Conservation (phyloP, 129 eudicot species). For the Tanacetum coccineum region DNA sequence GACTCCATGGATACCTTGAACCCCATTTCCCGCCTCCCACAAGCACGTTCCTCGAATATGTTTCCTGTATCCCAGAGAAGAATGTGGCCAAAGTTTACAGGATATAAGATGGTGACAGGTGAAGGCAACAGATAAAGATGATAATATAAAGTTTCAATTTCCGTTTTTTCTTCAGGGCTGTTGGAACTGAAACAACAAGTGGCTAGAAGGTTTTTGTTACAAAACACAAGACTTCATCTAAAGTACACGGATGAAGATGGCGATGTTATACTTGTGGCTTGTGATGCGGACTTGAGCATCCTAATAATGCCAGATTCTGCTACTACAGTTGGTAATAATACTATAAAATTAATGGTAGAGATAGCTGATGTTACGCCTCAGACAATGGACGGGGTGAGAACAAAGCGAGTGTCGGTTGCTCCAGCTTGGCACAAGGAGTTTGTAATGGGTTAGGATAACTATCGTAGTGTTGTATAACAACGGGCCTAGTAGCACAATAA, state of each 20-base stretch:
- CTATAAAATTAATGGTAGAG: too few relatives aligned
- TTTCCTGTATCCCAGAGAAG: not conserved
- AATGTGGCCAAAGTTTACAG: not conserved
- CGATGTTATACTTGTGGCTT: constrained; percentile 13
- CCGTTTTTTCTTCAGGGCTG: constrained; percentile 21
- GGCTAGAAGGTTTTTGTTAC: constrained; percentile 25
- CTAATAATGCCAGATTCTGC: too few relatives aligned
- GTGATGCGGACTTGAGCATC: constrained; percentile 9
- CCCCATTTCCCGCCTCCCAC: too few relatives aligned
- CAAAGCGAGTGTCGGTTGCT: too few relatives aligned
- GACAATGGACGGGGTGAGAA: too few relatives aligned
- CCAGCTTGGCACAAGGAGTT: too few relatives aligned
- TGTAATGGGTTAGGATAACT: too few relatives aligned
- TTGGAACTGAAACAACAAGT: constrained; percentile 27
- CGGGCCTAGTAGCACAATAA: too few relatives aligned
- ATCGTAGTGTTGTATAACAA: too few relatives aligned
- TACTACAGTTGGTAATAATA: too few relatives aligned
- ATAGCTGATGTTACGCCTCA: too few relatives aligned
- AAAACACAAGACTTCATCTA: constrained; percentile 8
- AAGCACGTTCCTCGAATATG: not conserved
- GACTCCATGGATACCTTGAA: not conserved
- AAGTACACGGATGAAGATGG: constrained; percentile 29
- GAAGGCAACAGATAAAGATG: constrained; percentile 27
- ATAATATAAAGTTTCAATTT: constrained; percentile 23
- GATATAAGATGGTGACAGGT: not conserved